Conservation (phyloP, 1,139 yeast genomes). For the Suhomyces taliae region DNA sequence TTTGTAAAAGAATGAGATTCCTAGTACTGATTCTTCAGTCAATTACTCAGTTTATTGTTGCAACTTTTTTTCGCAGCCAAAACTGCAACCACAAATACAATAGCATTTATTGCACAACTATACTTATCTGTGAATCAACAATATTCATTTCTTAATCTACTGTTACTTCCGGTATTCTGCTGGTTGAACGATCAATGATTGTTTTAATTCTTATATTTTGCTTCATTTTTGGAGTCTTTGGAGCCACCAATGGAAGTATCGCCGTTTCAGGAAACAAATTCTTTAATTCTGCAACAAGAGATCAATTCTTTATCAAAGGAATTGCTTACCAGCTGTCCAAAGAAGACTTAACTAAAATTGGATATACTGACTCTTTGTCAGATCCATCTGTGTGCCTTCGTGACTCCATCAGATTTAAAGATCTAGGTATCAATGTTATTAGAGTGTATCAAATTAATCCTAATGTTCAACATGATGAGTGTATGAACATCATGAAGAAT, state of each 20-base stretch:
- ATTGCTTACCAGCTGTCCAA: conserved; percentile 57
- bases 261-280: conserved; percentile 49
- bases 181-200: no score
- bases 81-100: no score
- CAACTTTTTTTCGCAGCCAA: no score
- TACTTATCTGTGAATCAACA: no score
- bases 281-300: conserved; percentile 39
- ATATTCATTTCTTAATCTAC: no score
- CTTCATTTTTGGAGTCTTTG: not conserved
- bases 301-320: conserved; percentile 58
- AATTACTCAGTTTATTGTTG: no score
- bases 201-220: not conserved
- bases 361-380: conserved; percentile 56
- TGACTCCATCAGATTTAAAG: conserved; percentile 48
- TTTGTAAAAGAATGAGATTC: no score
- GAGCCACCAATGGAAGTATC: conserved; percentile 19
- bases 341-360: conserved; percentile 29
- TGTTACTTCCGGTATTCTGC: no score
- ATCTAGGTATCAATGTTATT: conserved; percentile 52
- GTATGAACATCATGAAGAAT: conserved; percentile 53
- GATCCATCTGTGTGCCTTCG: conserved; percentile 47
- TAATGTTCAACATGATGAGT: conserved; percentile 47
- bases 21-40: no score
- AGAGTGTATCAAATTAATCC: conserved; percentile 60
- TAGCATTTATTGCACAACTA: no score